These are phyloP conservation scores for Podaxis sp. DNA, from an alignment of 768 basidiomycete genomes.

Conservation along the genomic window DNA sequence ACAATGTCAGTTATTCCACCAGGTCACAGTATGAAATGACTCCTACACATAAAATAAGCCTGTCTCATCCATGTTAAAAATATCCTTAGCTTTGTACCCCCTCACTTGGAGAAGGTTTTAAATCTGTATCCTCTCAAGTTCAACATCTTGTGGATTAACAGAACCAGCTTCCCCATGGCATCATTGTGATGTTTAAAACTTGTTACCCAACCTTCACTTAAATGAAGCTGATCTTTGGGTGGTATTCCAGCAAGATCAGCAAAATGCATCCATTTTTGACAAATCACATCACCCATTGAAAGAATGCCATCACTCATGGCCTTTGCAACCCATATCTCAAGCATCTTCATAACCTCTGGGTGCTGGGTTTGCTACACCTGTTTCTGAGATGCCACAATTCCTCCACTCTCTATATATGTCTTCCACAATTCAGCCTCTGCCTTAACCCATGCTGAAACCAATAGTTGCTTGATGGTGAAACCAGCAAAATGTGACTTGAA, in stretches of 20 bases:
- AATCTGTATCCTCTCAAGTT: conserved; percentile 19
- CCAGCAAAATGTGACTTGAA: conserved; percentile 25
- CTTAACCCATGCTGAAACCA: conserved; percentile 25
- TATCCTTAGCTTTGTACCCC: background rate
- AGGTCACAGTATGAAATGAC: background rate
- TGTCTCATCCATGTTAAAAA: background rate
- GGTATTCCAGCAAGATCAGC: conserved; percentile 24
- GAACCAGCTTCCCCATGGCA: conserved; percentile 29
- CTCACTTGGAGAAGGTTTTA: conserved; percentile 21
- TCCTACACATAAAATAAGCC: background rate
- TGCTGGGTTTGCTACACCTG: conserved; percentile 22
- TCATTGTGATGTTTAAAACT: conserved; percentile 23
- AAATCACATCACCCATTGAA: conserved; percentile 28
- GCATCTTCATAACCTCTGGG: conserved; percentile 28
- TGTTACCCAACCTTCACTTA: conserved; percentile 31
- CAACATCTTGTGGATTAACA: conserved; percentile 17
- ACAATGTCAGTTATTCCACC: background rate
- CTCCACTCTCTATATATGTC: conserved; percentile 4
- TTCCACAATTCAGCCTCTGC: conserved; percentile 22
- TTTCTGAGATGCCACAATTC: conserved; percentile 12
- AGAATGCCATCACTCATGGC: conserved; percentile 24
- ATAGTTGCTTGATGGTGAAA: conserved; percentile 25
- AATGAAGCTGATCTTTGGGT: conserved; percentile 21
- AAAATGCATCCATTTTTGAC: conserved; percentile 29
- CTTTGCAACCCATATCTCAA: conserved; percentile 30